Percentiles rank a stretch among this genome's conserved stretches.
Conservation (phyloP, 148 eudicot species). For the Mesembryanthemum crystallinum region DNA sequence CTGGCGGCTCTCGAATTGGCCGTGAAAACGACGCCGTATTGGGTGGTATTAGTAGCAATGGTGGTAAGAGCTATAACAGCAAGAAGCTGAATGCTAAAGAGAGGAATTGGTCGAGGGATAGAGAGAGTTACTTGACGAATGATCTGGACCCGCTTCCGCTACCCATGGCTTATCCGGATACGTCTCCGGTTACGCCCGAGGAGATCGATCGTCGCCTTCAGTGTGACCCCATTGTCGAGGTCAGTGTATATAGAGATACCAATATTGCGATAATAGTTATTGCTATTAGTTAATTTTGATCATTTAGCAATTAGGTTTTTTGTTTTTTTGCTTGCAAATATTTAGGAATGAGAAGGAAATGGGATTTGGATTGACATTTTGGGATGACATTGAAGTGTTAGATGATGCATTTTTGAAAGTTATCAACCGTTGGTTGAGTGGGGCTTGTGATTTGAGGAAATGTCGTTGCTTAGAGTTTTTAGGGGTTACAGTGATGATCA, state of each 20-base stretch:
- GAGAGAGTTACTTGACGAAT: constrained; percentile 77
- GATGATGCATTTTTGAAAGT: not conserved
- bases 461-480: not conserved
- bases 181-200: constrained; percentile 56
- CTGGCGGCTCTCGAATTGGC: constrained; percentile 10
- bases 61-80: not conserved
- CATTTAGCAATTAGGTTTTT: not conserved
- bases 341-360: not conserved
- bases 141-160: constrained; percentile 72
- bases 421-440: too few species aligned
- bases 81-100: constrained; percentile 46
- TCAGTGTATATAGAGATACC: too few species aligned
- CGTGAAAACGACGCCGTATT: constrained; percentile 33
- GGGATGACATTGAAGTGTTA: not conserved
- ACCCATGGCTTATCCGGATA: constrained; percentile 77
- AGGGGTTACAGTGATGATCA: not conserved
- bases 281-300: not conserved
- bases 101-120: constrained; percentile 60
- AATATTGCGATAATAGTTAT: too few species aligned
- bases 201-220: constrained; percentile 64
- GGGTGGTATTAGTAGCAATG: not conserved
- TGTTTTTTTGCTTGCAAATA: not conserved
- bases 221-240: constrained; percentile 68
- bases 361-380: not conserved
- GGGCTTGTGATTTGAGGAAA: too few species aligned